Conservation (phyloP, 1,284 basidiomycete species). For the Ganoderma sinense region DNA sequence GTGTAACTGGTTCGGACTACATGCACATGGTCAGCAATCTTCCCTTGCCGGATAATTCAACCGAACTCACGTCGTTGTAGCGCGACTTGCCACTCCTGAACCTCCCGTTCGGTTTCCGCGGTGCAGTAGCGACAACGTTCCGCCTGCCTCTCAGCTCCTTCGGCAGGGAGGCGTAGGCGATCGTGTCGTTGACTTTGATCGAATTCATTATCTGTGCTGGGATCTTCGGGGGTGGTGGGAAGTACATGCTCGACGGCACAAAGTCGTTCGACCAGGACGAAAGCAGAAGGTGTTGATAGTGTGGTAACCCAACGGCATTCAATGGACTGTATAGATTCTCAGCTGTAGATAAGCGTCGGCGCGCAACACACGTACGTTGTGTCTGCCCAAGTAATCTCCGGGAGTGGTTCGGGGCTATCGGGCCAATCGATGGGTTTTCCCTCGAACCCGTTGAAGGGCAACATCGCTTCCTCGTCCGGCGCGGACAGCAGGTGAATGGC, state of each 20-base stretch:
- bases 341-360: not conserved
- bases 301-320: slow-evolving; percentile 90
- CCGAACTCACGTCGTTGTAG: slow-evolving; percentile 17
- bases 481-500: slow-evolving; percentile 87
- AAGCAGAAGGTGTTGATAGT: slow-evolving; percentile 81
- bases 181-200: slow-evolving; percentile 89
- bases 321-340: slow-evolving; percentile 67
- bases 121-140: slow-evolving; percentile 69
- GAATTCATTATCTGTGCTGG: slow-evolving; percentile 79
- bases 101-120: slow-evolving; percentile 62
- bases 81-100: slow-evolving; percentile 85
- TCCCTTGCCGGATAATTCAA: too few relatives aligned
- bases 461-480: slow-evolving; percentile 66
- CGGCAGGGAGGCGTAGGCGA: slow-evolving; percentile 88
- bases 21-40: not conserved
- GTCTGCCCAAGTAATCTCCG: slow-evolving; percentile 83
- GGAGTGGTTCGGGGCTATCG: slow-evolving; percentile 74
- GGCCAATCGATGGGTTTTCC: slow-evolving; percentile 88
- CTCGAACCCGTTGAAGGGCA: slow-evolving; percentile 90
- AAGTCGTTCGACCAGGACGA: slow-evolving; percentile 81
- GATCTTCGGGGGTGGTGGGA: slow-evolving; percentile 78
- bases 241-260: slow-evolving; percentile 50
- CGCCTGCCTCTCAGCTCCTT: slow-evolving; percentile 85
- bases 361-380: slow-evolving; percentile 64
- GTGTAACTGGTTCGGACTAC: slow-evolving; percentile 58